phyloP scores from a whole-genome alignment of 2,329 filamentous ascomycete species.

The Fulvia fulva region DNA sequence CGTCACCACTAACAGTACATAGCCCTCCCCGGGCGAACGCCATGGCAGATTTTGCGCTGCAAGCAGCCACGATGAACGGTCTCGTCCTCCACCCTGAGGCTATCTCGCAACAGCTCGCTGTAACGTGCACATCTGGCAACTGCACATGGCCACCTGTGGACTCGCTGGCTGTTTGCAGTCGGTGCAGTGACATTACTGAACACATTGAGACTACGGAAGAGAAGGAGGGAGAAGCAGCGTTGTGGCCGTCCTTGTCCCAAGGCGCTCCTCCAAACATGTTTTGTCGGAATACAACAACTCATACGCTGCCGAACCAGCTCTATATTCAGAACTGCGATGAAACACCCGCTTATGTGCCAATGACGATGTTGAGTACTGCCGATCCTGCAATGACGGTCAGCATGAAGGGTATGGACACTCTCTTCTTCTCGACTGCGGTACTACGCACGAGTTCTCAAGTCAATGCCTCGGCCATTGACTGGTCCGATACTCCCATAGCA shows the following conservation, averaged over 20 bases:
- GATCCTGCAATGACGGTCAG: too few species aligned
- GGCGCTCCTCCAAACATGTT: background rate
- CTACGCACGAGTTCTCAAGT: too few species aligned
- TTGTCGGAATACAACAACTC: background rate
- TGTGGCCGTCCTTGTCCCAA: background rate
- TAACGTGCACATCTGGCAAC: conserved; percentile 11
- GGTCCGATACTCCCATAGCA: too few species aligned
- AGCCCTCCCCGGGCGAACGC: background rate
- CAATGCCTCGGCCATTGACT: too few species aligned
- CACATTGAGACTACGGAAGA: background rate
- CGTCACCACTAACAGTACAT: background rate
- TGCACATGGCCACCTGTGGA: conserved; percentile 7
- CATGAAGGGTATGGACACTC: too few species aligned
- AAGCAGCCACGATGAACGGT: conserved; percentile 10
- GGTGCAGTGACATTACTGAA: background rate
- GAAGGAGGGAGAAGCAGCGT: background rate
- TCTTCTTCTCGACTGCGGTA: too few species aligned
- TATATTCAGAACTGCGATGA: conserved; percentile 11
- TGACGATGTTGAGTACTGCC: too few species aligned
- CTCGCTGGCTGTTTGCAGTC: conserved; percentile 11
- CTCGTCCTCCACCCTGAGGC: background rate
- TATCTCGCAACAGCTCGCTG: conserved; percentile 2
- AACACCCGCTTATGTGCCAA: too few species aligned
- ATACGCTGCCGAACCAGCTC: conserved; percentile 10
- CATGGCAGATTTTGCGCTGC: conserved; percentile 13